Evolutionary conservation across 108 stramenopile genomes (phyloP).

Genomic region (Skeletonema costatum): DNA sequence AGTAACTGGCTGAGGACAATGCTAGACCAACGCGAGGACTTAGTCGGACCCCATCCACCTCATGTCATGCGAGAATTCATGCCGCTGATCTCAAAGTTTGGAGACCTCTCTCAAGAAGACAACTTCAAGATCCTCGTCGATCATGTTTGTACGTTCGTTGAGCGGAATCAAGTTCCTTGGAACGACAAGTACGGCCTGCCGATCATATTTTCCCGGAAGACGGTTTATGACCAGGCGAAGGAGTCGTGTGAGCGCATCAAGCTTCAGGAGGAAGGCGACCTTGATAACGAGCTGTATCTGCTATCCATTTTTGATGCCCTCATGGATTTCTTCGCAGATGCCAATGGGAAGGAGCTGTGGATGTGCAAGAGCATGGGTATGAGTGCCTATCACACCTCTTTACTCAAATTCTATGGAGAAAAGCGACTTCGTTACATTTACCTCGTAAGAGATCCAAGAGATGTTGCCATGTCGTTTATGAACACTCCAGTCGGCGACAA

Average conservation of each 20-base stretch:
- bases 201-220: conserved; percentile 22
- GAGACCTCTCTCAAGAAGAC: conserved; percentile 17
- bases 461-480: conserved; percentile 44
- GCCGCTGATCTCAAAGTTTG: conserved; percentile 29
- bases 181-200: conserved; percentile 20
- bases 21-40: conserved; percentile 34
- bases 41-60: conserved; percentile 39
- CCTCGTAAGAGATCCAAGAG: conserved; percentile 48
- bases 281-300: conserved; percentile 26
- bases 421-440: conserved; percentile 44
- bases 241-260: conserved; percentile 6
- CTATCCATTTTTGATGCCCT: conserved; percentile 41
- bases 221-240: neutral
- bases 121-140: conserved; percentile 38
- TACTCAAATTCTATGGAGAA: conserved; percentile 39
- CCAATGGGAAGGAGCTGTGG: conserved; percentile 42
- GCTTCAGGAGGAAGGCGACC: conserved; percentile 6
- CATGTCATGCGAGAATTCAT: conserved; percentile 44
- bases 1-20: conserved; percentile 41
- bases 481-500: conserved; percentile 51
- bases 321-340: conserved; percentile 23
- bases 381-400: conserved; percentile 25
- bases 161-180: conserved; percentile 52
- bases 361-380: conserved; percentile 52
- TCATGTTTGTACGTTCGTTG: conserved; percentile 52